Percentiles rank a stretch among this genome's conserved stretches.
Evolutionary conservation across 306 rosid species (phyloP).

Genomic region (Luffa acutangula): DNA sequence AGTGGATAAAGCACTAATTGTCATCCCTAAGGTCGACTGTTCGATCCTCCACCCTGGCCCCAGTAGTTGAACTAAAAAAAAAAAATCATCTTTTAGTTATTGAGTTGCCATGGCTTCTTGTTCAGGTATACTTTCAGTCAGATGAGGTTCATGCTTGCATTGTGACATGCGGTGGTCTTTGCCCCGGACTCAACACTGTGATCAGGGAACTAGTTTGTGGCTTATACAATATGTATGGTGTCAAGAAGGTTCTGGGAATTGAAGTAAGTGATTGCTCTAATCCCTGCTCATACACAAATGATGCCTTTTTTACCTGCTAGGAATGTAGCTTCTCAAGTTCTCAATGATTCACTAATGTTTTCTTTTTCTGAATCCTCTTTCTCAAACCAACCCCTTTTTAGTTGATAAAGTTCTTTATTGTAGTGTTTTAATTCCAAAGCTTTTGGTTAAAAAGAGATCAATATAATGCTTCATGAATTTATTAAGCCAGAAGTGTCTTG

Average conservation of each 20-base stretch:
- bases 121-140: slow-evolving; percentile 66
- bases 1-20: too few species aligned
- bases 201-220: slow-evolving; percentile 90
- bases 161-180: slow-evolving; percentile 95
- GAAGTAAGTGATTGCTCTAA: slow-evolving; percentile 31
- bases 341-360: background rate
- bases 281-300: background rate
- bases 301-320: background rate
- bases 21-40: too few species aligned
- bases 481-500: slow-evolving; percentile 4
- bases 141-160: slow-evolving; percentile 90
- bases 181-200: slow-evolving; percentile 98
- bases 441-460: background rate
- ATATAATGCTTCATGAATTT: background rate
- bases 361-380: background rate
- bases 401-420: background rate
- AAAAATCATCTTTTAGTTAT: background rate
- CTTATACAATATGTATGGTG: slow-evolving; percentile 81
- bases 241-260: slow-evolving; percentile 72
- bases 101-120: background rate
- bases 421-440: background rate
- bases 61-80: too few species aligned
- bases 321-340: background rate
- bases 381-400: background rate
- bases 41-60: too few species aligned